Evolutionary conservation across 768 basidiomycete species (phyloP).

Genomic region (Lentinula sp.): DNA sequence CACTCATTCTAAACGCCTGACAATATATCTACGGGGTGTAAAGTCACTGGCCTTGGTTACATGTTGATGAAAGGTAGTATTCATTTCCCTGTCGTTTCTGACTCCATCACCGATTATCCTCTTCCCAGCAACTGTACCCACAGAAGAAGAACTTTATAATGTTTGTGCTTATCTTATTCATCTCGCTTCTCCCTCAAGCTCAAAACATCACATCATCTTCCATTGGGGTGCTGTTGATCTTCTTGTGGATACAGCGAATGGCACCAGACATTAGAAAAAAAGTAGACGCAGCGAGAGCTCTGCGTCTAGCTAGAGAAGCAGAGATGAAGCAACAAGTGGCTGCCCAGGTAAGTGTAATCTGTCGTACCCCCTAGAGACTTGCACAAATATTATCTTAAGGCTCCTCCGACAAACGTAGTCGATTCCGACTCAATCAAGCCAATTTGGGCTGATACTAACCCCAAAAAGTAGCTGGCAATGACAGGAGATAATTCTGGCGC

Average conservation of each 20-base stretch:
- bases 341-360: slow-evolving; percentile 38
- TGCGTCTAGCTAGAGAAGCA: slow-evolving; percentile 47
- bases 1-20: neutral
- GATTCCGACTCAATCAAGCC: slow-evolving; percentile 33
- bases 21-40: neutral
- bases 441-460: slow-evolving; percentile 30
- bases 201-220: neutral
- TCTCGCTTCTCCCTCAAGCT: neutral
- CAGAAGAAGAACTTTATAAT: slow-evolving; percentile 48
- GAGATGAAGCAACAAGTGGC: slow-evolving; percentile 45
- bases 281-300: slow-evolving; percentile 53
- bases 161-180: slow-evolving; percentile 23
- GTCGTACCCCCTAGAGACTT: neutral
- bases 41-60: slow-evolving; percentile 55
- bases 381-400: neutral
- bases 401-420: slow-evolving; percentile 18
- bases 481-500: neutral
- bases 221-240: no score
- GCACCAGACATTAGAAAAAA: slow-evolving; percentile 59
- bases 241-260: slow-evolving; percentile 35
- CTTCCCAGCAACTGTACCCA: slow-evolving; percentile 39
- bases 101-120: neutral
- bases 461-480: slow-evolving; percentile 11
- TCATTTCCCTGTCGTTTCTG: neutral
- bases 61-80: slow-evolving; percentile 50